These are phyloP conservation scores for Kwoniella europaea DNA, from an alignment of 768 basidiomycete genomes.

Conservation along the genomic window DNA sequence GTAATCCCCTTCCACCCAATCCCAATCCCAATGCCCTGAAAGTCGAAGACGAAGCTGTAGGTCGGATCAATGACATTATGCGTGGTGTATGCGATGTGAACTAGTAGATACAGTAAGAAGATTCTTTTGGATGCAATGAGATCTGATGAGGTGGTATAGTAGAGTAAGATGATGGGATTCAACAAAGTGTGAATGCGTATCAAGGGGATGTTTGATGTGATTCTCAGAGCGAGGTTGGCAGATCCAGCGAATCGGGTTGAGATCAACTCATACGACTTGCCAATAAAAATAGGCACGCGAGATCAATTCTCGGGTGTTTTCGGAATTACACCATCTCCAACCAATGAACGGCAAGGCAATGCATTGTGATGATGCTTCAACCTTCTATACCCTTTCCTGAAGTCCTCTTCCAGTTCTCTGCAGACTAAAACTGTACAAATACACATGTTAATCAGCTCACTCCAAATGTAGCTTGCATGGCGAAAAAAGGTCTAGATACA, in stretches of 20 bases:
- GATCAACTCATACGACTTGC: neutral
- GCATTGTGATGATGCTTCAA: no score
- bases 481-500: neutral
- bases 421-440: no score
- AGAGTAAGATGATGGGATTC: slow-evolving; percentile 6
- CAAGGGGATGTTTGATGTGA: no score
- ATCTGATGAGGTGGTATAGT: neutral
- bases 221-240: neutral
- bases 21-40: slow-evolving; percentile 27
- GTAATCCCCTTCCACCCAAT: slow-evolving; percentile 33
- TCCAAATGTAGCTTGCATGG: no score
- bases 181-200: neutral
- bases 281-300: neutral
- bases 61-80: slow-evolving; percentile 25
- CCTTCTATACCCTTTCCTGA: no score
- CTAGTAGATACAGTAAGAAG: slow-evolving; percentile 1
- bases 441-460: no score
- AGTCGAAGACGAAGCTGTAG: slow-evolving; percentile 25
- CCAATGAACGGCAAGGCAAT: neutral
- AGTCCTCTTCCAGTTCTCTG: no score
- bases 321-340: neutral
- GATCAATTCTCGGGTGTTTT: neutral
- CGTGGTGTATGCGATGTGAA: neutral
- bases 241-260: slow-evolving; percentile 2
- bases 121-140: neutral